These are phyloP conservation scores for Boletus coccyginus DNA, from an alignment of 768 basidiomycete genomes.

Conservation along the genomic window DNA sequence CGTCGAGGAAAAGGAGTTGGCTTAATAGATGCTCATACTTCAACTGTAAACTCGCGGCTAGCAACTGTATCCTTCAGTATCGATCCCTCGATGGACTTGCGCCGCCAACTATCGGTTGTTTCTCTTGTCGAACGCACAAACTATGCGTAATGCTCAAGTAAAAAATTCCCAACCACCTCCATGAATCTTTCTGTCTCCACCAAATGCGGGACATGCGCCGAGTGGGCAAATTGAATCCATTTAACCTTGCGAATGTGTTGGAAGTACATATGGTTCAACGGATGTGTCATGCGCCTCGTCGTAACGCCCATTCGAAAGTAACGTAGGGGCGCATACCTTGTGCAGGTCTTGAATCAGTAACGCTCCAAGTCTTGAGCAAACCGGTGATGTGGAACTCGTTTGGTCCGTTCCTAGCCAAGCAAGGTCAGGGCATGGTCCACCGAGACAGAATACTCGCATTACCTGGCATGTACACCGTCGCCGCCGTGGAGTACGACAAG, in stretches of 20 bases:
- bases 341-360: slow-evolving; percentile 33
- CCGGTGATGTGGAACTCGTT: slow-evolving; percentile 35
- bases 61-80: background rate
- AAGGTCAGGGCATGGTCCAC: background rate
- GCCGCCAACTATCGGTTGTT: background rate
- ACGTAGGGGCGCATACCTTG: slow-evolving; percentile 33
- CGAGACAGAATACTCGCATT: slow-evolving; percentile 35
- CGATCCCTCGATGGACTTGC: background rate
- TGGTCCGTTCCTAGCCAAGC: slow-evolving; percentile 36
- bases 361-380: slow-evolving; percentile 35
- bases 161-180: slow-evolving; percentile 31
- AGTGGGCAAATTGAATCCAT: slow-evolving; percentile 38
- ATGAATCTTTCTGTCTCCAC: slow-evolving; percentile 38
- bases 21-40: slow-evolving; percentile 16
- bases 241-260: slow-evolving; percentile 30
- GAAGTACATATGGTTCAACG: slow-evolving; percentile 33
- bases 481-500: slow-evolving; percentile 55
- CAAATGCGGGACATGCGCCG: slow-evolving; percentile 35
- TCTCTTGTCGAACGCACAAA: background rate
- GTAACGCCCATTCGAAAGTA: slow-evolving; percentile 37
- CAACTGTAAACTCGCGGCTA: slow-evolving; percentile 6
- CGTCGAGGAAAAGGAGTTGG: slow-evolving; percentile 31
- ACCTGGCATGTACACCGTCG: slow-evolving; percentile 47
- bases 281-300: slow-evolving; percentile 35
- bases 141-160: slow-evolving; percentile 15